phyloP scores from a whole-genome alignment of 306 rosid species.

The Erythrophleum fordii region DNA sequence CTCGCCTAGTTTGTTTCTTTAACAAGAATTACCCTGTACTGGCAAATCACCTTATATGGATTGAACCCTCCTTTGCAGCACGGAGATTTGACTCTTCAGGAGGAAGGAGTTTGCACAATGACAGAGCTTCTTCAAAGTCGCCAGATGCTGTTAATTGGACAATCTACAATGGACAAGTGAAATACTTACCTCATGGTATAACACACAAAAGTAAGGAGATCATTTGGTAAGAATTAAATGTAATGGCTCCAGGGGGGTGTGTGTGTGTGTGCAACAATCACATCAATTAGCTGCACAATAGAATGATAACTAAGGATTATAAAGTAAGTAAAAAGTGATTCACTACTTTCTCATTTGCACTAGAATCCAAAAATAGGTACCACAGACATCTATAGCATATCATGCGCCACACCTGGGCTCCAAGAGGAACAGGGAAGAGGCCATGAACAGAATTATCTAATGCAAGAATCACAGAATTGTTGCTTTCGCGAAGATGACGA shows the following conservation, averaged over 20 bases:
- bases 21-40: conserved; percentile 33
- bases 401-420: conserved; percentile 80
- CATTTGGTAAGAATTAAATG: not conserved
- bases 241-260: not conserved
- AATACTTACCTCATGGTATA: conserved; percentile 31
- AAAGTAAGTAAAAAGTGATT: conserved; percentile 18
- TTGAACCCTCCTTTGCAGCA: conserved; percentile 95
- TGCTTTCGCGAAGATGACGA: conserved; percentile 74
- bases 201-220: conserved; percentile 15
- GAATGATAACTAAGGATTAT: conserved; percentile 18
- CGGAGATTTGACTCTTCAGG: conserved; percentile 96
- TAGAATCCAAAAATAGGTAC: conserved; percentile 27
- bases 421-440: conserved; percentile 96
- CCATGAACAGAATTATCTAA: conserved; percentile 82
- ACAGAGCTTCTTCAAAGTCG: conserved; percentile 96
- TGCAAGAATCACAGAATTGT: conserved; percentile 64
- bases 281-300: not conserved
- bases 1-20: conserved; percentile 19
- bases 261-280: not conserved
- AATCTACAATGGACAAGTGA: conserved; percentile 60
- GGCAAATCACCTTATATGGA: conserved; percentile 78
- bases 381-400: not conserved
- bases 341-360: conserved; percentile 34
- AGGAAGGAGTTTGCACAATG: conserved; percentile 97
- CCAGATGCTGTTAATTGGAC: conserved; percentile 99